These are phyloP conservation scores for Diaporthe caulivora DNA, from an alignment of 2,329 filamentous ascomycete genomes.

Conservation along the genomic window DNA sequence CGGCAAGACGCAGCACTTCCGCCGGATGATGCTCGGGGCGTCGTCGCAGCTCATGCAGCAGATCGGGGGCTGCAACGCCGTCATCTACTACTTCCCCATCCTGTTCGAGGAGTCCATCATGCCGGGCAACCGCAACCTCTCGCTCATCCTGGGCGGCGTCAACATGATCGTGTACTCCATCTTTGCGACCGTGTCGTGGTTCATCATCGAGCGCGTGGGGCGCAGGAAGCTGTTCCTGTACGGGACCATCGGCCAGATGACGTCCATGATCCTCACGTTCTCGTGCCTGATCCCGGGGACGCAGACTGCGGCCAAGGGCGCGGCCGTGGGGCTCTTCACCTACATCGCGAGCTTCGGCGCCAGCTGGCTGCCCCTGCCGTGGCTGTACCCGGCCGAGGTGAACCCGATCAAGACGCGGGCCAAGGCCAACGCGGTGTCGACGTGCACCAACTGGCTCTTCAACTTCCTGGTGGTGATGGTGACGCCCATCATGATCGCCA, in stretches of 20 bases:
- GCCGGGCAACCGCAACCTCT: constrained; percentile 56
- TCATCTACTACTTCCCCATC: constrained; percentile 73
- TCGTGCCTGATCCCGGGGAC: constrained; percentile 51
- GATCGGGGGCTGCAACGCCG: constrained; percentile 68
- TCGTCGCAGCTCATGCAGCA: constrained; percentile 74
- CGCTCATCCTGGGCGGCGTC: constrained; percentile 65
- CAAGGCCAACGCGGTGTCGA: constrained; percentile 73
- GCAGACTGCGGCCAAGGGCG: constrained; percentile 48
- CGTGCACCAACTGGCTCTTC: constrained; percentile 70
- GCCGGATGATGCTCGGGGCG: constrained; percentile 72
- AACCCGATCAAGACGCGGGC: constrained; percentile 71
- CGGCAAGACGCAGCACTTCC: constrained; percentile 75
- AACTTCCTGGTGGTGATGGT: constrained; percentile 78
- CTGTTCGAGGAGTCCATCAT: constrained; percentile 63
- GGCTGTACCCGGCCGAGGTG: constrained; percentile 73
- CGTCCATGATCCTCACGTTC: constrained; percentile 69
- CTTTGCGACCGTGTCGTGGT: constrained; percentile 68
- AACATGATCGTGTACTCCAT: constrained; percentile 72
- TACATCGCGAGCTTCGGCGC: constrained; percentile 40
- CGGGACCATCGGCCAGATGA: constrained; percentile 71
- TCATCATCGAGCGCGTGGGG: constrained; percentile 63
- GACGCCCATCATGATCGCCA: constrained; percentile 72
- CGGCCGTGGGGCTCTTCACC: constrained; percentile 67
- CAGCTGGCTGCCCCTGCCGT: constrained; percentile 70
- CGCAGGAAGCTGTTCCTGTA: constrained; percentile 74